phyloP scores from a whole-genome alignment of 257 asterid species.

The Nicotiana obtusifolia region DNA sequence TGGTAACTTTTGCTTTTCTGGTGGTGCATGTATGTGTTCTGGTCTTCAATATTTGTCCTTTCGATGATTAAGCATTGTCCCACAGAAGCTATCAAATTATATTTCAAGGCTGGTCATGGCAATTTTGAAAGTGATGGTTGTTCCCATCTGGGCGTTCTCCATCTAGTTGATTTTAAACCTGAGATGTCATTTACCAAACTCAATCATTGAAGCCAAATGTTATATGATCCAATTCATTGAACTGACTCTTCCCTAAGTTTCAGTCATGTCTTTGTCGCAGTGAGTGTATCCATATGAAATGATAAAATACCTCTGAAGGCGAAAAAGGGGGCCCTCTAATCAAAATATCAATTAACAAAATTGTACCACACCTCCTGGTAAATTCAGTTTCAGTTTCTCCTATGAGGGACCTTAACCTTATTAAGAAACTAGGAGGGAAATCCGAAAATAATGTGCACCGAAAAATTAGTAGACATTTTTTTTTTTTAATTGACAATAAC shows the following conservation, averaged over 20 bases:
- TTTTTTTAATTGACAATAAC: too few relatives aligned
- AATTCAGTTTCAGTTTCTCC: background rate
- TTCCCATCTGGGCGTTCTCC: background rate
- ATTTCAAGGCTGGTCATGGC: background rate
- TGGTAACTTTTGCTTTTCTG: background rate
- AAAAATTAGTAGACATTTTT: too few relatives aligned
- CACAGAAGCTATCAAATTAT: background rate
- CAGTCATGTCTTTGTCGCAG: background rate
- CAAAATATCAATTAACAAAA: background rate
- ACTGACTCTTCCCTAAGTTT: background rate
- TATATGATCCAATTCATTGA: background rate
- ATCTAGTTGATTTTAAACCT: background rate
- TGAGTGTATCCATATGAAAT: background rate
- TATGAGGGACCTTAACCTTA: background rate
- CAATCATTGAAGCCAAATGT: background rate
- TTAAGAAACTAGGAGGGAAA: background rate
- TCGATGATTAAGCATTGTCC: background rate
- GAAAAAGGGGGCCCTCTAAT: background rate
- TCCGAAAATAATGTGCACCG: background rate
- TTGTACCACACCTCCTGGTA: background rate
- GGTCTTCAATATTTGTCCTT: background rate
- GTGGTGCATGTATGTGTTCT: background rate
- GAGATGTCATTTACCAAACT: background rate
- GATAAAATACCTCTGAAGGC: background rate
- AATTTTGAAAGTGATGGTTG: background rate